Conservation (phyloP, 768 basidiomycete species). For the Phaeotremella skinneri region DNA sequence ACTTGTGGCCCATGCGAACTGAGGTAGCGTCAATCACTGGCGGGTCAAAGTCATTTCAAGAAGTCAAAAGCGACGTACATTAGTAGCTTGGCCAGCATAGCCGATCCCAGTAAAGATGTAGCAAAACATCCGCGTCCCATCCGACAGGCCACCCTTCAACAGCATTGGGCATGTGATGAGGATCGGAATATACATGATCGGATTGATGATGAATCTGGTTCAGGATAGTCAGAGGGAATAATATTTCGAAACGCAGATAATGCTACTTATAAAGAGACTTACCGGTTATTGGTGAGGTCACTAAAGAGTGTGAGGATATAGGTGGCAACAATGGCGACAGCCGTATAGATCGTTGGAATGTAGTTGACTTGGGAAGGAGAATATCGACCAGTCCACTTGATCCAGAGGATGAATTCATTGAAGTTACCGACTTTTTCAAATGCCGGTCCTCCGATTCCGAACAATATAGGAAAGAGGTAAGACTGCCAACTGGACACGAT, state of each 20-base stretch:
- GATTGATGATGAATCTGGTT: constrained; percentile 34
- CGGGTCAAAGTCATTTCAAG: neutral
- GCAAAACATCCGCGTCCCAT: constrained; percentile 65
- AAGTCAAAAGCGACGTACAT: constrained; percentile 43
- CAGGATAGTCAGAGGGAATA: neutral
- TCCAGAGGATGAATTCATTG: constrained; percentile 24
- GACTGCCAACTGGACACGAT: constrained; percentile 24
- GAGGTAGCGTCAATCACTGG: neutral
- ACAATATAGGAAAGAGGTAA: constrained; percentile 33
- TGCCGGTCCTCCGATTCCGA: constrained; percentile 23
- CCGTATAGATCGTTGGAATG: constrained; percentile 31
- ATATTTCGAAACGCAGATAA: neutral
- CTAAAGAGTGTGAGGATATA: constrained; percentile 25
- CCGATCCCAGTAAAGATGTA: constrained; percentile 67
- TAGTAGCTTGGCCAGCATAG: constrained; percentile 72
- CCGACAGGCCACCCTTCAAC: constrained; percentile 62
- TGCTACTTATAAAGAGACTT: no score
- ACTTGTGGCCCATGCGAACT: constrained; percentile 76
- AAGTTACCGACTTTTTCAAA: constrained; percentile 34
- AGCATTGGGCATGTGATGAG: constrained; percentile 51
- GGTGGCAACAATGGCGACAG: constrained; percentile 34
- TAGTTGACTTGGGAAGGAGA: constrained; percentile 28
- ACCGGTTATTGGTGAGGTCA: constrained; percentile 29
- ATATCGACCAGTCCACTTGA: constrained; percentile 22
- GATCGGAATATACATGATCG: constrained; percentile 26